A percentile compares a stretch with the other conserved stretches of the same genome.
These are phyloP conservation scores for Linanthus parryae DNA, from an alignment of 148 eudicot species.

Conservation along the genomic window DNA sequence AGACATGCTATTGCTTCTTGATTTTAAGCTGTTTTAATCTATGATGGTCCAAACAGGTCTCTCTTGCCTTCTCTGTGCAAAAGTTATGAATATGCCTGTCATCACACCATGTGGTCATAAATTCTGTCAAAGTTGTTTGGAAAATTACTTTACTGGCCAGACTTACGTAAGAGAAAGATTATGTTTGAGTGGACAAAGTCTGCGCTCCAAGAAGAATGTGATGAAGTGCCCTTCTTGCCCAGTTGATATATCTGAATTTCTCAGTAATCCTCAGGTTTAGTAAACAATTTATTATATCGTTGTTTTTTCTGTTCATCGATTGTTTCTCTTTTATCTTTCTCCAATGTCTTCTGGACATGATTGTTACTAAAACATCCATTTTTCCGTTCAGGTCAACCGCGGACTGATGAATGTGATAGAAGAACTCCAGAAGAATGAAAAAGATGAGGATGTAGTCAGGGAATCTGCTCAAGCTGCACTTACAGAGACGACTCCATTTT, in stretches of 20 bases:
- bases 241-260: conserved; percentile 57
- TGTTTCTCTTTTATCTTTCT: too few relatives aligned
- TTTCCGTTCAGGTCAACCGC: too few relatives aligned
- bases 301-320: too few relatives aligned
- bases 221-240: conserved; percentile 72
- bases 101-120: conserved; percentile 87
- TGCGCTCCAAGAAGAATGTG: conserved; percentile 63
- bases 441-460: too few relatives aligned
- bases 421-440: too few relatives aligned
- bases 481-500: too few relatives aligned
- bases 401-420: too few relatives aligned
- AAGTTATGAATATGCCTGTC: conserved; percentile 61
- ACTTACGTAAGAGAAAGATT: conserved; percentile 50
- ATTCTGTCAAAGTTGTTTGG: conserved; percentile 75
- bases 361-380: too few relatives aligned
- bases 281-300: too few relatives aligned
- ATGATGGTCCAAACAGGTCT: conserved; percentile 42
- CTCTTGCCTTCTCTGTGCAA: conserved; percentile 49
- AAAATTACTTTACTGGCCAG: conserved; percentile 56
- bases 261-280: conserved; percentile 57
- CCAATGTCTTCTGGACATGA: too few relatives aligned
- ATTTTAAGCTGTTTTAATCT: conserved; percentile 41
- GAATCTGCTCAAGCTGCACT: too few relatives aligned
- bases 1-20: conserved; percentile 14
- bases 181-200: conserved; percentile 40